phyloP scores from a whole-genome alignment of 2,329 filamentous ascomycete genomes.

The Ascochyta lentis region DNA sequence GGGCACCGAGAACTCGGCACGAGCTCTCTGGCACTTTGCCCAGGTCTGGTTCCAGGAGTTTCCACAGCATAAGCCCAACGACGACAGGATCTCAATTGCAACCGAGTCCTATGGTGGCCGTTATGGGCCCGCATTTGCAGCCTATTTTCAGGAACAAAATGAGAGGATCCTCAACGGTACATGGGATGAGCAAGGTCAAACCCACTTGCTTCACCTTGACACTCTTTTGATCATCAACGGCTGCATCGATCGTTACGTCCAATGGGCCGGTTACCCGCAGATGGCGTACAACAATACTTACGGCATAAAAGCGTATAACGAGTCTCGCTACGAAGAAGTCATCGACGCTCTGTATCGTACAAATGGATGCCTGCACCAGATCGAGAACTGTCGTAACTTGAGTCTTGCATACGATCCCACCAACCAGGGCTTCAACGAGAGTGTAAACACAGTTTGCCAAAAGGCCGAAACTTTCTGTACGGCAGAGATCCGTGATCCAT shows the following conservation, averaged over 20 bases:
- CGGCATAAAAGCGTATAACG: constrained; percentile 59
- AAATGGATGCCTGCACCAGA: constrained; percentile 62
- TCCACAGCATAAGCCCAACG: constrained; percentile 24
- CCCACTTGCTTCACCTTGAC: constrained; percentile 53
- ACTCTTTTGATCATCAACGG: constrained; percentile 65
- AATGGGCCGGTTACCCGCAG: constrained; percentile 56
- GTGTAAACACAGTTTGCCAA: constrained; percentile 52
- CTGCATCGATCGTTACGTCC: constrained; percentile 59
- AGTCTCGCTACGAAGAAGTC: constrained; percentile 55
- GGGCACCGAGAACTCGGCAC: constrained; percentile 38
- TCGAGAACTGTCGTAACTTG: constrained; percentile 58
- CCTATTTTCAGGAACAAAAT: constrained; percentile 62
- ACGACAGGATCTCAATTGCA: constrained; percentile 29
- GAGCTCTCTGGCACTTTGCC: constrained; percentile 26
- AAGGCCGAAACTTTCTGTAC: constrained; percentile 56
- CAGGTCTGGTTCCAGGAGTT: constrained; percentile 31
- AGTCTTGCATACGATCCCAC: constrained; percentile 58
- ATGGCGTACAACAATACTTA: constrained; percentile 67
- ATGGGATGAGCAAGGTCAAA: constrained; percentile 36
- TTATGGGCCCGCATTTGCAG: constrained; percentile 61
- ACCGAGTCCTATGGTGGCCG: constrained; percentile 59
- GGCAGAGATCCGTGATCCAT: constrained; percentile 54
- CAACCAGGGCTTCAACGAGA: constrained; percentile 48
- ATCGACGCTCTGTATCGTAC: constrained; percentile 53
- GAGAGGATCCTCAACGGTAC: constrained; percentile 49